Percentiles rank a stretch among this genome's conserved stretches.
These are phyloP conservation scores for Quercus variabilis DNA, from an alignment of 306 rosid species.

Conservation along the genomic window DNA sequence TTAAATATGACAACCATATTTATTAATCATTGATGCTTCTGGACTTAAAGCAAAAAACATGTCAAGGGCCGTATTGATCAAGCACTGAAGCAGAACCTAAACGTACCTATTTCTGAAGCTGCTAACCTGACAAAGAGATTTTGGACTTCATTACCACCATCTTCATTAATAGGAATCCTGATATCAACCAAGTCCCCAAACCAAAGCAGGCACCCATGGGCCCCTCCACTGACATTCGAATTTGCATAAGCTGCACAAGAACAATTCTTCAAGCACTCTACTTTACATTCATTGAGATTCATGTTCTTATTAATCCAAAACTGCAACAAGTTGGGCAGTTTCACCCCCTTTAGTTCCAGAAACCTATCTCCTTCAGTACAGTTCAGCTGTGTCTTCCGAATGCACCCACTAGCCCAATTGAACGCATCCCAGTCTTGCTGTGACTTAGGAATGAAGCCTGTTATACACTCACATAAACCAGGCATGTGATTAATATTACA, in stretches of 20 bases:
- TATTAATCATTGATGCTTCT: too few relatives aligned
- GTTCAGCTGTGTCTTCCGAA: not conserved
- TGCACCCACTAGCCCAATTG: constrained; percentile 7
- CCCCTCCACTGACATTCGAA: constrained; percentile 18
- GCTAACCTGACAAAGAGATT: too few relatives aligned
- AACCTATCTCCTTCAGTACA: constrained; percentile 19
- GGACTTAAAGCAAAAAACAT: too few relatives aligned
- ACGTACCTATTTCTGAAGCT: too few relatives aligned
- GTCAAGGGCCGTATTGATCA: too few relatives aligned
- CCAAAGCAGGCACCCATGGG: constrained; percentile 45
- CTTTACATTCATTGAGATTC: constrained; percentile 29
- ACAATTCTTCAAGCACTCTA: constrained; percentile 33
- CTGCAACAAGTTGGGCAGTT: constrained; percentile 17
- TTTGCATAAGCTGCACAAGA: constrained; percentile 47
- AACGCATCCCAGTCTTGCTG: not conserved
- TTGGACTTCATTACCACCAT: not conserved
- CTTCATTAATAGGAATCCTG: not conserved
- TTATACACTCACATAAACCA: constrained; percentile 5
- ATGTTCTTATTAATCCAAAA: constrained; percentile 11
- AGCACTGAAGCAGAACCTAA: too few relatives aligned
- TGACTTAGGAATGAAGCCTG: not conserved
- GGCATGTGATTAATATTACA: not conserved
- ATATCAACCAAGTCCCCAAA: constrained; percentile 30
- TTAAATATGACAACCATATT: too few relatives aligned
- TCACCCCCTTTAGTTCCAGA: not conserved